A percentile compares a stretch with the other conserved stretches of the same genome.
Conservation (phyloP, 768 basidiomycete genomes). For the Termitomyces sp. region DNA sequence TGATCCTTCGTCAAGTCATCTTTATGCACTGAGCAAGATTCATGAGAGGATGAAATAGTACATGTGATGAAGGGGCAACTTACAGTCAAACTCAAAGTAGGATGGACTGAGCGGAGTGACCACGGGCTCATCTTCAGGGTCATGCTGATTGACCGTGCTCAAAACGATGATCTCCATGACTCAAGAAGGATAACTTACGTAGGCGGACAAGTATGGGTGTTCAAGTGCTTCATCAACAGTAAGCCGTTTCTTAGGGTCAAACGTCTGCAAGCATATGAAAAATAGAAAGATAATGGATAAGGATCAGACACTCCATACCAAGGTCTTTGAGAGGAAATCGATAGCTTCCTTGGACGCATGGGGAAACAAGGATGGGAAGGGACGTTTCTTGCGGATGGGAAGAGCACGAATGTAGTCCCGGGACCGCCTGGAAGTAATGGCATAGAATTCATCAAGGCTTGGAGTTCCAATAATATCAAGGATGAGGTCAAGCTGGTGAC, state of each 20-base stretch:
- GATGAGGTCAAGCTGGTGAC: constrained; percentile 94
- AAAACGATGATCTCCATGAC: constrained; percentile 3
- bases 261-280: constrained; percentile 53
- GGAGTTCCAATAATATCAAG: constrained; percentile 97
- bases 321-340: constrained; percentile 70
- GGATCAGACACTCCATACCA: constrained; percentile 43
- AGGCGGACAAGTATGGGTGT: constrained; percentile 92
- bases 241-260: constrained; percentile 96
- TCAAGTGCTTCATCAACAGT: constrained; percentile 91
- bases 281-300: neutral
- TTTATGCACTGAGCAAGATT: constrained; percentile 48
- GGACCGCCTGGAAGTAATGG: constrained; percentile 88
- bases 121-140: constrained; percentile 86
- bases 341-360: constrained; percentile 79
- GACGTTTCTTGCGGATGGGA: constrained; percentile 86
- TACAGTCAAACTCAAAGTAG: constrained; percentile 91
- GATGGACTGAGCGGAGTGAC: constrained; percentile 76
- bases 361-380: constrained; percentile 84
- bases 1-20: constrained; percentile 76
- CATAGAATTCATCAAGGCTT: constrained; percentile 95
- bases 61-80: constrained; percentile 22
- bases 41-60: constrained; percentile 4
- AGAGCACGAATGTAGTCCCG: constrained; percentile 94
- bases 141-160: constrained; percentile 46
- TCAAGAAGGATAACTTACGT: constrained; percentile 39